Percentiles rank a stretch among this genome's conserved stretches.
Evolutionary conservation across 2,329 filamentous ascomycete genomes (phyloP).

Genomic region (Fusarium chuoi): DNA sequence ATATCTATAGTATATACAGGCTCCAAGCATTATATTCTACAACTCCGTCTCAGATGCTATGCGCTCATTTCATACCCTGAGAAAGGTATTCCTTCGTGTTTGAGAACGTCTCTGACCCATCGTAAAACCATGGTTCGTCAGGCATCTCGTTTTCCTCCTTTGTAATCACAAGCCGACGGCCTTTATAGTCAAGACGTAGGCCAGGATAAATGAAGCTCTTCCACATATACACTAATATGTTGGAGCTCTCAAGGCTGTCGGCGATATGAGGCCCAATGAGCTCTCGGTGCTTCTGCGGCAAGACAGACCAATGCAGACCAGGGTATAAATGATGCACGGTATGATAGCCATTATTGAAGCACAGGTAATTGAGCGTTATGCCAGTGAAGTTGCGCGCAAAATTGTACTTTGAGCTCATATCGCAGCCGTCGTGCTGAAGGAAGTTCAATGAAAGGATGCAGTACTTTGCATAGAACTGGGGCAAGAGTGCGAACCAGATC

Average conservation of each 20-base stretch:
- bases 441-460: conserved; percentile 20
- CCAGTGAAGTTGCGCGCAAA: conserved; percentile 20
- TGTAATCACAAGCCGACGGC: background rate
- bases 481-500: conserved; percentile 18
- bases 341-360: conserved; percentile 21
- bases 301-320: conserved; percentile 10
- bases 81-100: conserved; percentile 16
- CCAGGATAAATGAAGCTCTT: conserved; percentile 6
- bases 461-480: conserved; percentile 17
- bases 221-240: conserved; percentile 16
- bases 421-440: conserved; percentile 18
- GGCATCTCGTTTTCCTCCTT: conserved; percentile 23
- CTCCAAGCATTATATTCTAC: background rate
- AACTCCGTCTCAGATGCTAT: background rate
- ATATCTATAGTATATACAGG: background rate
- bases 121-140: conserved; percentile 17
- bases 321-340: conserved; percentile 19
- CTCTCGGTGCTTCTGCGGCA: conserved; percentile 11
- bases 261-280: conserved; percentile 1
- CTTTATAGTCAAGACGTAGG: conserved; percentile 16
- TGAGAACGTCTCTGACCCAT: background rate
- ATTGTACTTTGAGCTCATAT: conserved; percentile 24
- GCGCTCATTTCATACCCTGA: conserved; percentile 8
- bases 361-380: conserved; percentile 1
- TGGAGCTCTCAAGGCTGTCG: background rate